A percentile compares a stretch with the other conserved stretches of the same genome.
These are phyloP conservation scores for Saprolegnia parasitica DNA, from an alignment of 352 stramenopile species.

Conservation along the genomic window DNA sequence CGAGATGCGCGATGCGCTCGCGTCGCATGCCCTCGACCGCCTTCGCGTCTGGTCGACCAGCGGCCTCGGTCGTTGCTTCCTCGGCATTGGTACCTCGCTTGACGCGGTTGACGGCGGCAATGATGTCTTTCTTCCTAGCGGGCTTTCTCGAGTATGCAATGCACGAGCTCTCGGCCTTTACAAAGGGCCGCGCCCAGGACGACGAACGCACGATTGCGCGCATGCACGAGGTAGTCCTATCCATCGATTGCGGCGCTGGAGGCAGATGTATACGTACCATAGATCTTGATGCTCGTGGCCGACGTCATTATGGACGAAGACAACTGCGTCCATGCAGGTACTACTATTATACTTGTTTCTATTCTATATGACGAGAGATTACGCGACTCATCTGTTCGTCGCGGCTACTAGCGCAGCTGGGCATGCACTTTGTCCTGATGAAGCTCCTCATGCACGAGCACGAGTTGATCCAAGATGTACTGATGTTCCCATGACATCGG, in stretches of 20 bases:
- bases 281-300: conserved; percentile 49
- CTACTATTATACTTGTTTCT: no score
- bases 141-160: conserved; percentile 57
- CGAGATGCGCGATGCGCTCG: conserved; percentile 9
- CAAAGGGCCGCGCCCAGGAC: neutral
- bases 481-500: neutral
- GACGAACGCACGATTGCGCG: neutral
- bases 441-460: conserved; percentile 74
- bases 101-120: neutral
- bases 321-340: conserved; percentile 39
- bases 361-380: no score
- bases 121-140: no score
- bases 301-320: conserved; percentile 67
- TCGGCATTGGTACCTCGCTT: conserved; percentile 52
- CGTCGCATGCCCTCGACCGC: neutral
- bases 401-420: conserved; percentile 62
- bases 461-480: conserved; percentile 70
- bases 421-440: conserved; percentile 58
- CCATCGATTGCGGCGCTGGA: no score
- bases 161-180: conserved; percentile 15
- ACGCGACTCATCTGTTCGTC: no score
- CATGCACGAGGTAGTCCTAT: neutral
- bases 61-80: conserved; percentile 65
- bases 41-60: neutral
- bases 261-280: neutral